Evolutionary conservation across 2,329 filamentous ascomycete species (phyloP), one percentile per base, ranked within the genome.

Genomic region (Colletotrichum camelliae): DNA sequence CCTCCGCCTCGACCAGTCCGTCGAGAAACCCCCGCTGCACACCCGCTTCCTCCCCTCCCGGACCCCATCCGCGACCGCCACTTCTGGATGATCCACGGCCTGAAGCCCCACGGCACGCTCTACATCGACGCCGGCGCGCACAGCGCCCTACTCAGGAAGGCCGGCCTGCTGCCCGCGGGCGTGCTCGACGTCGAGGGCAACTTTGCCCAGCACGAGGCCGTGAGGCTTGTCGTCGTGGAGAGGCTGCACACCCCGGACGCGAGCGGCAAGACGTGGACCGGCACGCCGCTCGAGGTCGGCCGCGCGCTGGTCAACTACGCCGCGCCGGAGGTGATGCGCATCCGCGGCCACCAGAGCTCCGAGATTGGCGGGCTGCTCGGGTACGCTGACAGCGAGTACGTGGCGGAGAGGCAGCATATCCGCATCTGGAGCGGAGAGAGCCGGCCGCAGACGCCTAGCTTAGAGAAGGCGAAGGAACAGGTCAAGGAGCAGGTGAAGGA

Each of bases 41-140:
- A 99, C 97, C 4, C 93, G 97, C 73, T 99, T 99, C 88, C 89
- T 98, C 15, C 95, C 96, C 1, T 95, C 95, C 88, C 91, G 1
- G 92, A 94, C 31, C 96, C 96, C 1, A 97, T 98, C 75, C 93
- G 95, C 72, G 97, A 98, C 83, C 94, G 96, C 77, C 96, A 97
- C 82, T 98, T 99, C 89, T 99, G 97, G 97, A 93, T 99, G 65
- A 90, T 98, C 0, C 95, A 99, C 85, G 97, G 96, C 12, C 92
- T 98, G 13, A 93, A 93, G 29, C 95, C 97, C 0, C 96, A 98
- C 81, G 97, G 97, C 16, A 98, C 94, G 3, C 83, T 99, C 31
- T 98, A 95, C 86, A 97, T 99, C 80, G 97, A 99, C 86, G 87
- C 91, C n/a, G 97, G 97, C 57, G 96, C 96, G 5, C 93, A 96